Conservation (phyloP, 257 asterid genomes). For the Ligustrum vulgare region DNA sequence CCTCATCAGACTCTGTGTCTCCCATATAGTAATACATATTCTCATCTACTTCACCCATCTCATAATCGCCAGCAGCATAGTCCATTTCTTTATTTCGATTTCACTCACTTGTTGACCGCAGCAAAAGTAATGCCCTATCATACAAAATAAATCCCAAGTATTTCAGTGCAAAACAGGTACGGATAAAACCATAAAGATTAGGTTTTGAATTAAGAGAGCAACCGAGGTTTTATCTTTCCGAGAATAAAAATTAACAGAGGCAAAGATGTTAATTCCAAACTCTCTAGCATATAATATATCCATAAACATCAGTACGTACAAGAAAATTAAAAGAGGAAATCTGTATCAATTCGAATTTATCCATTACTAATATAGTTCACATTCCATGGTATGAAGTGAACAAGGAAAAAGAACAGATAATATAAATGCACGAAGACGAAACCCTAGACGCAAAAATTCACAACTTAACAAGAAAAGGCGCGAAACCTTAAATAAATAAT, state of each 20-base stretch:
- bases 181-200: background rate
- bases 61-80: conserved; percentile 46
- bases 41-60: conserved; percentile 53
- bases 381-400: background rate
- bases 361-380: background rate
- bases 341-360: background rate
- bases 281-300: background rate
- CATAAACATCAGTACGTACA: background rate
- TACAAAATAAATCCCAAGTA: background rate
- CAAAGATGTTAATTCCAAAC: background rate
- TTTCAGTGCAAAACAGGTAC: background rate
- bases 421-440: background rate
- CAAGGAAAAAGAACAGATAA: background rate
- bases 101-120: background rate
- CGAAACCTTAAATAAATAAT: background rate
- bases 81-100: conserved; percentile 26
- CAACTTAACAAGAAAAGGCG: background rate
- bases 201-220: background rate
- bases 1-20: conserved; percentile 54
- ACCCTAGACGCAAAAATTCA: background rate
- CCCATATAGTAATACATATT: conserved; percentile 53
- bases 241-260: too few species aligned
- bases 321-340: background rate
- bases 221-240: background rate
- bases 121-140: background rate